Percentiles rank a stretch among this genome's conserved stretches.
Conservation (phyloP, 2,329 filamentous ascomycete genomes). For the Hymenoscyphus repandus region DNA sequence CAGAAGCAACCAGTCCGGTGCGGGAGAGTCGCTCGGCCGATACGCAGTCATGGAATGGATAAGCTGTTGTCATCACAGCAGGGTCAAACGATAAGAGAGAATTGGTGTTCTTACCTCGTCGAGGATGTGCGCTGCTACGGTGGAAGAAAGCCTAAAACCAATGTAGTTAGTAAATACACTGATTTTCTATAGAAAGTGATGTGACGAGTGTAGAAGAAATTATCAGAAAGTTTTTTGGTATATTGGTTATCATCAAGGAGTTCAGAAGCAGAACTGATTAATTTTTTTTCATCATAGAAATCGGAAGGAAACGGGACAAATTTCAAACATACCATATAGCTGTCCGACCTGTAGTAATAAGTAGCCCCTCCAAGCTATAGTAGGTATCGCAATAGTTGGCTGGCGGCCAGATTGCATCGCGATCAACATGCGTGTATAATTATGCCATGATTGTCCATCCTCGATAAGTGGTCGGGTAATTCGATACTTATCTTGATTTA, state of each 20-base stretch:
- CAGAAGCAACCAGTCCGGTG: slow-evolving; percentile 52
- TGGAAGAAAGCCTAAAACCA: background rate
- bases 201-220: background rate
- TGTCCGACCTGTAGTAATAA: background rate
- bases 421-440: too few relatives aligned
- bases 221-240: slow-evolving; percentile 54
- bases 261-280: slow-evolving; percentile 76
- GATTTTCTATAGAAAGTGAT: background rate
- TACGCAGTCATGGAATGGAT: slow-evolving; percentile 71
- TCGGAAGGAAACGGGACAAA: background rate
- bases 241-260: slow-evolving; percentile 56
- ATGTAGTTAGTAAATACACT: slow-evolving; percentile 18
- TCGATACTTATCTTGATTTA: background rate
- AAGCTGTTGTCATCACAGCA: slow-evolving; percentile 59
- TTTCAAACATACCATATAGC: background rate
- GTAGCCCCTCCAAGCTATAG: background rate
- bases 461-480: too few relatives aligned
- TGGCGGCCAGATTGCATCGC: too few relatives aligned
- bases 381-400: too few relatives aligned
- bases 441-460: too few relatives aligned
- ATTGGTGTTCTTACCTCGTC: slow-evolving; percentile 13
- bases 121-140: background rate
- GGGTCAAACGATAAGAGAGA: slow-evolving; percentile 6
- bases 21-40: slow-evolving; percentile 67
- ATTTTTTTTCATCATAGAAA: slow-evolving; percentile 59